phyloP scores from a whole-genome alignment of 441 rosid genomes.

The Flueggea neowawraea region DNA sequence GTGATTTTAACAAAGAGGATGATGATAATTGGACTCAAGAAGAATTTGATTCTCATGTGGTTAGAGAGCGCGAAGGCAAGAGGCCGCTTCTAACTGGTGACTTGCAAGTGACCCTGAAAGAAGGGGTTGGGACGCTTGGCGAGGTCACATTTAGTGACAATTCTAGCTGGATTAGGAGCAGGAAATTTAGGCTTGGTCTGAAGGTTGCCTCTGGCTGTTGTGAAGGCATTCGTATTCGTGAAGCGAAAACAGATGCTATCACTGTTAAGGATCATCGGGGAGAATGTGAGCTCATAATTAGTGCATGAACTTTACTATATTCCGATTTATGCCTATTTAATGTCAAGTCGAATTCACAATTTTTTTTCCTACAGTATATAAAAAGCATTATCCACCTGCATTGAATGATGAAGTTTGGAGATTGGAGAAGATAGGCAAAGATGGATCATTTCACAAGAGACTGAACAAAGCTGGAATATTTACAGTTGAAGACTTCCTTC shows the following conservation, averaged over 20 bases:
- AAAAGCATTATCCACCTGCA: conserved; percentile 94
- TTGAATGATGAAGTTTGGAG: conserved; percentile 88
- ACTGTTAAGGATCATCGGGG: conserved; percentile 94
- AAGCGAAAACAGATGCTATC: conserved; percentile 91
- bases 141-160: conserved; percentile 84
- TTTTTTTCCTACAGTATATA: conserved; percentile 51
- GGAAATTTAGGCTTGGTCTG: conserved; percentile 83
- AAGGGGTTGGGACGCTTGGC: conserved; percentile 86
- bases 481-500: conserved; percentile 71
- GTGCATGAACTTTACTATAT: conserved; percentile 1
- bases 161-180: conserved; percentile 92
- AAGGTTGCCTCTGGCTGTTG: conserved; percentile 68
- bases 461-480: conserved; percentile 57
- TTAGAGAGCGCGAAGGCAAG: conserved; percentile 89
- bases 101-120: conserved; percentile 71
- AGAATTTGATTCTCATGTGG: conserved; percentile 75
- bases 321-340: background rate
- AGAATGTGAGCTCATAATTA: conserved; percentile 53
- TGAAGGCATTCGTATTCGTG: conserved; percentile 70
- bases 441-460: conserved; percentile 93
- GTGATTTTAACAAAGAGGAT: conserved; percentile 82
- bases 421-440: conserved; percentile 92
- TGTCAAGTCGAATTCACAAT: conserved; percentile 1
- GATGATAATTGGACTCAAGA: conserved; percentile 74
- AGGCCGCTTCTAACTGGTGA: conserved; percentile 85